Evolutionary conservation across 257 asterid genomes (phyloP).

Genomic region (Nyctanthes arbortristis): DNA sequence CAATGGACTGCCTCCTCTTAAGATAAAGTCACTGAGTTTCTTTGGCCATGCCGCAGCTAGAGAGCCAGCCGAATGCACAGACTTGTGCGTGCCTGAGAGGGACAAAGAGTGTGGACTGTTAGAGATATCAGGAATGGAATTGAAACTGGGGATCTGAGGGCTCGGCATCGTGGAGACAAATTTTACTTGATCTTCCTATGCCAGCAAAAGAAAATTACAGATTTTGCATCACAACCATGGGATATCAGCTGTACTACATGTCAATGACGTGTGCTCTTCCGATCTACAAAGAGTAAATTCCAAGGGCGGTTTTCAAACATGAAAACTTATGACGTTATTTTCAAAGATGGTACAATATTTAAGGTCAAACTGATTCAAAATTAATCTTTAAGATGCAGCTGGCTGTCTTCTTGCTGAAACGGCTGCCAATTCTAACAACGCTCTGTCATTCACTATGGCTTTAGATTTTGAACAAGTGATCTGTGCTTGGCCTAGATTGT

Average conservation of each 20-base stretch:
- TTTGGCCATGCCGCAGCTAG: slow-evolving; percentile 39
- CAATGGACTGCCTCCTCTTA: slow-evolving; percentile 22
- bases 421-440: not conserved
- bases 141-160: slow-evolving; percentile 50
- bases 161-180: slow-evolving; percentile 47
- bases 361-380: not conserved
- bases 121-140: slow-evolving; percentile 48
- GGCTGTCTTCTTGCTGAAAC: slow-evolving; percentile 9
- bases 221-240: slow-evolving; percentile 16
- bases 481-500: slow-evolving; percentile 1
- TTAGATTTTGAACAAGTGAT: not conserved
- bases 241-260: not conserved
- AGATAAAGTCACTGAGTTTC: slow-evolving; percentile 30
- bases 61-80: slow-evolving; percentile 45
- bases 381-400: not conserved
- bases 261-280: slow-evolving; percentile 5
- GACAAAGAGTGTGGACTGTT: slow-evolving; percentile 36
- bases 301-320: not conserved
- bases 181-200: slow-evolving; percentile 2
- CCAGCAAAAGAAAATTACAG: not conserved
- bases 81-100: slow-evolving; percentile 24
- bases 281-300: not conserved
- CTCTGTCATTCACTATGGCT: not conserved
- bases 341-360: not conserved
- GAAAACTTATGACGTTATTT: not conserved